Conservation (phyloP, 345 rosid genomes). For the Capsella bursapastoris region DNA sequence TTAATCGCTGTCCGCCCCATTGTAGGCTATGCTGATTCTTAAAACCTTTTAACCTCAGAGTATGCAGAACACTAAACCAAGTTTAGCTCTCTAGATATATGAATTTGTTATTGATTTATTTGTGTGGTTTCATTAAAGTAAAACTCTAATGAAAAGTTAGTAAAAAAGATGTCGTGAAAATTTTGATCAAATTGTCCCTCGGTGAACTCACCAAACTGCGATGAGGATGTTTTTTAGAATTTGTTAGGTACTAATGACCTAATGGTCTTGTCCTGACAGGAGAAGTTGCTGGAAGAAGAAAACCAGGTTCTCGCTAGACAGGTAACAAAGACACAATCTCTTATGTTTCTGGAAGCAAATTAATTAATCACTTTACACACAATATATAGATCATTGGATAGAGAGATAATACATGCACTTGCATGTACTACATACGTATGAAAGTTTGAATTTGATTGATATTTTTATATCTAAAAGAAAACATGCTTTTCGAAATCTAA, state of each 20-base stretch:
- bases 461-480: too few species aligned
- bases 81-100: conserved; percentile 9
- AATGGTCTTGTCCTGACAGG: conserved; percentile 35
- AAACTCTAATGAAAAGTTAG: not conserved
- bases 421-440: too few species aligned
- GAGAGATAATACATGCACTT: not conserved
- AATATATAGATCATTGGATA: not conserved
- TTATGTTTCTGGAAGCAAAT: not conserved
- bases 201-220: not conserved
- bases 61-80: not conserved
- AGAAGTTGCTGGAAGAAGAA: conserved; percentile 27
- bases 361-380: not conserved
- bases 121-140: not conserved
- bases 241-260: not conserved
- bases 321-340: conserved; percentile 21
- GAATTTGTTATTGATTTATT: not conserved
- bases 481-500: too few species aligned
- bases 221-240: not conserved
- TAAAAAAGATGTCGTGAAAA: too few species aligned
- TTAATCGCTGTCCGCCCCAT: not conserved
- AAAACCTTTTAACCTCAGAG: not conserved
- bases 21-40: conserved; percentile 9
- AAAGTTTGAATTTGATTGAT: too few species aligned
- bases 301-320: conserved; percentile 24
- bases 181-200: not conserved